Base-by-base conservation (phyloP, 345 rosid species). In the Aegle marmelos region DNA sequence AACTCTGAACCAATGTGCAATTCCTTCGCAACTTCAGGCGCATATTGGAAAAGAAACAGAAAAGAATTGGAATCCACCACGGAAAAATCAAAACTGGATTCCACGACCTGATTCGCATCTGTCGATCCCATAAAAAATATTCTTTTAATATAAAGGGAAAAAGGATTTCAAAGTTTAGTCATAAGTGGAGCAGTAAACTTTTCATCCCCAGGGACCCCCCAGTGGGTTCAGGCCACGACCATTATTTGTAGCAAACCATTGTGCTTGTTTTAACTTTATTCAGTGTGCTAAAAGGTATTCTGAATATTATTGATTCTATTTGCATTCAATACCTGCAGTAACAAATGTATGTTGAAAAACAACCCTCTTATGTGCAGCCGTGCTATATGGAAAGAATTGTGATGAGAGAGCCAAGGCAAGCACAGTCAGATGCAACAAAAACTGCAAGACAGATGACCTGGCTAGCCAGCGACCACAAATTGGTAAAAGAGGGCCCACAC, bases 361-460 rank as follows among this genome's bases (percentile, higher is more conserved):
- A 82, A 91, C 89, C 86, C 98, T 94, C 89, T 96, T 96, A 9
- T 97, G 98, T 57, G 99, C 98, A 76, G 82, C 86, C 24, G 74
- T 88, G 86, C 97, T 91, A 82, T 96, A 96, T 24, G 99, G 99
- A 84, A 96, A 96, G 80, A 94, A 86, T 81, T 88, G 98, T 11
- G 97, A 92, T 21, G 99, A 88, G 58, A 96, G 74, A 9, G 99
- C 99, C 89, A 96, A 70, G 79, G 89, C 87, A 79, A 94, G 83
- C 77, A 96, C 85, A 50, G 81, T 87, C 78, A 92, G 81, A 63
- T 96, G 94, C 78, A 90, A 74, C 87, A 94, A 83, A 85, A 91
- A 88, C 82, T 85, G 85, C 91, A 94, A 73, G 78, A 94, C 85
- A 7, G 91, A 87, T 54, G 93, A 84, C 83, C 86, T 92, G 21